Base-by-base conservation (phyloP, 352 stramenopile species). In the Phytophthora sp. region DNA sequence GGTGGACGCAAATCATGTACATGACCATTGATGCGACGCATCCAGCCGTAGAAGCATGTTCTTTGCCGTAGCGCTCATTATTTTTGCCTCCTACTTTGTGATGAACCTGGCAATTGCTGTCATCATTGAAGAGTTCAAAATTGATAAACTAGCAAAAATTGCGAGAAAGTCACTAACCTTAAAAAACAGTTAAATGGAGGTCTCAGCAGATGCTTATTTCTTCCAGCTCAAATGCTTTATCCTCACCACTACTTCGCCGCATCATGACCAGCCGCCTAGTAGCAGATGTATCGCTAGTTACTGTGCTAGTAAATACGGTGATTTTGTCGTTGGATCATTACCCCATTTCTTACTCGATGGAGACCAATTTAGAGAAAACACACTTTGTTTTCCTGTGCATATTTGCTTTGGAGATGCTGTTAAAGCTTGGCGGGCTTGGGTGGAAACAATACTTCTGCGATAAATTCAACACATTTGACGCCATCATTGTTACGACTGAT, bases 1-100 rank as follows among this genome's bases (percentile, higher is more conserved):
- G n/a, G n/a, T n/a, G n/a, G n/a, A n/a, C n/a, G n/a, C 4, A 59
- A 94, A 27, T 97, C 54, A 97, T 98, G 84, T 94, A 97, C 68
- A 89, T 90, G 71, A 72, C 88, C 24, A 73, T 86, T 70, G 59
- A 83, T 31, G 60, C 75, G 20, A 74, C 76, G 18, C 55, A 74
- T 21, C 61, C 91, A 49, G 11, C 84, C 11, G 31, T 94, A 2
- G 86, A 54, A 5, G 68, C 74, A 6, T 31, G 96, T n/a, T n/a
- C 1, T 97, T 94, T 54, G 97, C 97, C 54, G 68, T 93, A 13
- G 53, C 79, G 0, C 64, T 97, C 1, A 82, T 97, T 23, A 84
- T 97, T 21, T 92, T 96, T 20, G 93, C 86, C 27, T 88, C 84
- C 1, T 97, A 95, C 35, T 97, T 98, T 50, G 70, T 32, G 28